Percentiles rank a stretch among this genome's conserved stretches.
Evolutionary conservation across 164 flowering plant species (phyloP).

Genomic region (Saururus chinensis): DNA sequence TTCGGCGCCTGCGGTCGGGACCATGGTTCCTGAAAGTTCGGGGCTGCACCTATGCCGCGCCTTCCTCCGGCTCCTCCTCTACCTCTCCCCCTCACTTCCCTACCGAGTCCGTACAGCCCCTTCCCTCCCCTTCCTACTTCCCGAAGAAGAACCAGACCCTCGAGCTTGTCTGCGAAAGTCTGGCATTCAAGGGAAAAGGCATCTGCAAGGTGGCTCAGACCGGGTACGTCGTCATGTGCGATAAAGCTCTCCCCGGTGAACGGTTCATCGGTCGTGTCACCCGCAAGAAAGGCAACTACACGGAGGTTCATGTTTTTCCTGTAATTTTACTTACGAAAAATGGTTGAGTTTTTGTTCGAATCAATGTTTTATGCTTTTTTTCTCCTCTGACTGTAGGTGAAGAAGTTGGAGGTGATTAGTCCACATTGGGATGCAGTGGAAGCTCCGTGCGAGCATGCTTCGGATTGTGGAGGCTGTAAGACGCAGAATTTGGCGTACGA

Average conservation of each 20-base stretch:
- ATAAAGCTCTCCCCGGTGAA: slow-evolving; percentile 92
- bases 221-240: slow-evolving; percentile 87
- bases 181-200: slow-evolving; percentile 86
- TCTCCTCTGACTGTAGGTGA: slow-evolving; percentile 30
- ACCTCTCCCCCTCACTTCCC: slow-evolving; percentile 4
- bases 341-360: neutral
- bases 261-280: slow-evolving; percentile 85
- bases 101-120: slow-evolving; percentile 3
- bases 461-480: slow-evolving; percentile 90
- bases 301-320: slow-evolving; percentile 59
- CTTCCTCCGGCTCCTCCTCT: slow-evolving; percentile 4
- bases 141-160: slow-evolving; percentile 74
- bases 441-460: slow-evolving; percentile 92
- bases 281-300: slow-evolving; percentile 67
- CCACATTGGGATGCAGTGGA: slow-evolving; percentile 65
- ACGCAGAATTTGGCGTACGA: slow-evolving; percentile 76
- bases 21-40: slow-evolving; percentile 27
- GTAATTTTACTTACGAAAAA: no score
- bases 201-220: slow-evolving; percentile 75
- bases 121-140: slow-evolving; percentile 29
- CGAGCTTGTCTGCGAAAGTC: slow-evolving; percentile 75
- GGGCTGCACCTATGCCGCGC: slow-evolving; percentile 1
- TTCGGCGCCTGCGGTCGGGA: slow-evolving; percentile 23
- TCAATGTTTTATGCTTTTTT: neutral
- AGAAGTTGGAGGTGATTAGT: slow-evolving; percentile 57